These are phyloP conservation scores for Ambrosiella cleistominuta DNA, from an alignment of 2,329 filamentous ascomycete species.

Conservation along the genomic window DNA sequence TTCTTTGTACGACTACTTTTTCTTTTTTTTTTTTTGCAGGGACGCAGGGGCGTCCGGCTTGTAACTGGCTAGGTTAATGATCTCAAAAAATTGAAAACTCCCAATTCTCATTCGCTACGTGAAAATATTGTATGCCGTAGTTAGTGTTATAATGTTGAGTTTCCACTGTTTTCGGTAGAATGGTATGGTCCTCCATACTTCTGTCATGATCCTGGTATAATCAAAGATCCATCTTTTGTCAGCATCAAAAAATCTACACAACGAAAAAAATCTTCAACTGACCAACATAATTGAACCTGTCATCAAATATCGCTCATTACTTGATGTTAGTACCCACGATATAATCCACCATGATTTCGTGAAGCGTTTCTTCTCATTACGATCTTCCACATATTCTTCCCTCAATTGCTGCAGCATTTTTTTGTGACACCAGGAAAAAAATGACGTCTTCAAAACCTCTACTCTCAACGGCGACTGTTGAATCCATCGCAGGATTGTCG, in stretches of 20 bases:
- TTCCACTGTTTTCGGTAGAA: too few species aligned
- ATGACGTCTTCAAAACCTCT: background rate
- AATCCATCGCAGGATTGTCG: constrained; percentile 76
- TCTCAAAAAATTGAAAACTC: background rate
- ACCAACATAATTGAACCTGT: too few species aligned
- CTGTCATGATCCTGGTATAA: too few species aligned
- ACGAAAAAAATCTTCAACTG: too few species aligned
- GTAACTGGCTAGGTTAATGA: background rate
- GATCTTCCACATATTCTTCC: background rate
- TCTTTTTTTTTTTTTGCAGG: background rate
- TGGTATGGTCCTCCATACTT: too few species aligned
- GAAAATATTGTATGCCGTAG: too few species aligned
- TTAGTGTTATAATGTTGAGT: too few species aligned
- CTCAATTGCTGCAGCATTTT: background rate
- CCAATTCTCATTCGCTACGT: too few species aligned
- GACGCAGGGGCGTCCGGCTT: background rate
- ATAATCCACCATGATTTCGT: background rate
- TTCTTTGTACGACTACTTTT: constrained; percentile 4
- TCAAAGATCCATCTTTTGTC: too few species aligned
- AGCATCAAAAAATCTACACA: too few species aligned
- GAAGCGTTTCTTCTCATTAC: background rate
- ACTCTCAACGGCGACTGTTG: constrained; percentile 48
- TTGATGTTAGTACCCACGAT: too few species aligned
- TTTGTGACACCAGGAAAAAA: background rate
- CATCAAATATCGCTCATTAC: too few species aligned